Evolutionary conservation across 2,329 filamentous ascomycete genomes (phyloP).

Genomic region (Ophiostoma triangulosporum): DNA sequence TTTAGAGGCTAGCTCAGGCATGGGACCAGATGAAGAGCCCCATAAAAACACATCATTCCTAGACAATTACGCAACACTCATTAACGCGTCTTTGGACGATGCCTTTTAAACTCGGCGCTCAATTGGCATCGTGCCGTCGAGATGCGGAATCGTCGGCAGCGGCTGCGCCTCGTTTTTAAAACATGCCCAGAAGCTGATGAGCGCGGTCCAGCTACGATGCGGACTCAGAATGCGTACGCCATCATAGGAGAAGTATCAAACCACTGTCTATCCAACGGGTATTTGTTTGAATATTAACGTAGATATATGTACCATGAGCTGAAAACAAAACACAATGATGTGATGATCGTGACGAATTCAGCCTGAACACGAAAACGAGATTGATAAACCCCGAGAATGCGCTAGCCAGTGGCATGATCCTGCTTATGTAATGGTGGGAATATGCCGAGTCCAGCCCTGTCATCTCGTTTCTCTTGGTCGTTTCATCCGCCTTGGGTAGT

Average conservation of each 20-base stretch:
- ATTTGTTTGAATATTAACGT: neutral
- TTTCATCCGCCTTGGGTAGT: too few relatives aligned
- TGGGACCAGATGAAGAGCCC: neutral
- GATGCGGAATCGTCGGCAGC: neutral
- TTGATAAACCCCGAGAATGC: neutral
- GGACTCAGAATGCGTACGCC: too few relatives aligned
- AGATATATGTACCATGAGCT: neutral
- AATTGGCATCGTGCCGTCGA: too few relatives aligned
- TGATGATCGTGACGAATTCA: too few relatives aligned
- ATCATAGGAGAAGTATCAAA: too few relatives aligned
- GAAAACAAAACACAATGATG: too few relatives aligned
- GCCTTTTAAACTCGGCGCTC: too few relatives aligned
- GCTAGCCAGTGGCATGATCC: neutral
- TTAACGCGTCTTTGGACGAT: neutral
- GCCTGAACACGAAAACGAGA: neutral
- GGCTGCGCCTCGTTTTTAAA: neutral
- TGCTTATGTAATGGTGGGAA: neutral
- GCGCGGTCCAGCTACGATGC: too few relatives aligned
- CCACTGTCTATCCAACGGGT: too few relatives aligned
- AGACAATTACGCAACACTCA: conserved; percentile 1
- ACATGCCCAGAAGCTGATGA: neutral
- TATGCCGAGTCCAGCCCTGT: too few relatives aligned
- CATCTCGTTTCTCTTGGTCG: too few relatives aligned
- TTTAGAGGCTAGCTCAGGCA: neutral
- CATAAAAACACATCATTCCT: neutral